Evolutionary conservation across 805 yeast species (phyloP).

Genomic region (Zygoascus flipseniorum): DNA sequence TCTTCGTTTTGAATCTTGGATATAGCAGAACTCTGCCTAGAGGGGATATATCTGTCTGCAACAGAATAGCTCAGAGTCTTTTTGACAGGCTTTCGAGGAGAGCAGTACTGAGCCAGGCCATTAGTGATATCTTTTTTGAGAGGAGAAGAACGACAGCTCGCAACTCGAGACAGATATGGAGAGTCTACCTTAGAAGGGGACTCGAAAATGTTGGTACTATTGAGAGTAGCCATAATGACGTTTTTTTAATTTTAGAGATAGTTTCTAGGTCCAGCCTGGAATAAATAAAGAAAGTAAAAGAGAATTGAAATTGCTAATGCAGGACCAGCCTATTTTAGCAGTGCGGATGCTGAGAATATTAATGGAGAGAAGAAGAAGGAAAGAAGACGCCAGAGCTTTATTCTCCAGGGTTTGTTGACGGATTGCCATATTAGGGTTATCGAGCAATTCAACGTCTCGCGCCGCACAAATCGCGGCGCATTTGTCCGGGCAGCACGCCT

Average conservation of each 20-base stretch:
- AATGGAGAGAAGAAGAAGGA: background rate
- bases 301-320: background rate
- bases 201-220: background rate
- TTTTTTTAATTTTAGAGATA: background rate
- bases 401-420: background rate
- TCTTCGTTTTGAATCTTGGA: conserved; percentile 31
- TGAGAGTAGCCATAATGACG: background rate
- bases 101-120: conserved; percentile 1
- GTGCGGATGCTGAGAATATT: background rate
- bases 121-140: background rate
- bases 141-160: background rate
- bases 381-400: background rate
- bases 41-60: conserved; percentile 53
- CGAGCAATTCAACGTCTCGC: no score
- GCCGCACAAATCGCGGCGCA: no score
- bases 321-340: background rate
- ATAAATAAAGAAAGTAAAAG: background rate
- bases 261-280: background rate
- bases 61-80: background rate
- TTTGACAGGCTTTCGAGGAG: conserved; percentile 2
- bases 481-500: no score
- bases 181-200: background rate
- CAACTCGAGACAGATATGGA: background rate
- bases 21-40: conserved; percentile 41
- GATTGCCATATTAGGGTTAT: background rate